Evolutionary conservation across 192 early-diverging fungal species (phyloP).

Genomic region (Coemansia sp.): DNA sequence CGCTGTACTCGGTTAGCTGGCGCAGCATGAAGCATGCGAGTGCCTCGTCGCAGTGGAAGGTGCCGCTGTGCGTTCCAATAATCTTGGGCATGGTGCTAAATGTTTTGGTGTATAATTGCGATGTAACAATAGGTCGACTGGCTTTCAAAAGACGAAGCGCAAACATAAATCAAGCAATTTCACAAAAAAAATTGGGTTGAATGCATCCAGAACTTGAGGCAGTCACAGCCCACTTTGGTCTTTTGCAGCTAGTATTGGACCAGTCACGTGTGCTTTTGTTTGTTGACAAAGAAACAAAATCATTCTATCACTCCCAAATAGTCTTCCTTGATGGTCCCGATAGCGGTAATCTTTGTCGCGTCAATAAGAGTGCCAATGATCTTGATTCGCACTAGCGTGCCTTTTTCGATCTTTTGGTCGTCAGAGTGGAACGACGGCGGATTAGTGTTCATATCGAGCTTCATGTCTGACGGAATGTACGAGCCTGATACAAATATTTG

Average conservation of each 20-base stretch:
- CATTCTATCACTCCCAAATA: conserved; percentile 78
- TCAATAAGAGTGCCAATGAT: conserved; percentile 88
- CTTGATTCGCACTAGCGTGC: conserved; percentile 78
- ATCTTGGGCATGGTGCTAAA: conserved; percentile 50
- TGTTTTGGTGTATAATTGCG: neutral
- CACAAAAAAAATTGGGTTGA: neutral
- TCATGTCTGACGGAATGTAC: conserved; percentile 82
- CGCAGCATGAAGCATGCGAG: conserved; percentile 86
- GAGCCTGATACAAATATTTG: conserved; percentile 86
- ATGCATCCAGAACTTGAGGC: neutral
- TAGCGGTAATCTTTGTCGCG: conserved; percentile 90
- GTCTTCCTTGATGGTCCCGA: conserved; percentile 98
- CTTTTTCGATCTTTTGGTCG: conserved; percentile 81
- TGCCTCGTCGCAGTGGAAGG: conserved; percentile 87
- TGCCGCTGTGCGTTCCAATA: conserved; percentile 84
- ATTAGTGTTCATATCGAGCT: conserved; percentile 85
- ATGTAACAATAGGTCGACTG: neutral
- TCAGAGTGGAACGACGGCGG: conserved; percentile 80
- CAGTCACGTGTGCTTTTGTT: neutral
- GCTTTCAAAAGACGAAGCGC: neutral
- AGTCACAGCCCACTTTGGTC: neutral
- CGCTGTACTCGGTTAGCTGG: conserved; percentile 59
- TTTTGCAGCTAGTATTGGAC: conserved; percentile 7
- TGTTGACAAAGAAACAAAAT: neutral
- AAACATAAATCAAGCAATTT: neutral